Conservation (phyloP, 768 basidiomycete genomes). For the Boletus subparvulus region DNA sequence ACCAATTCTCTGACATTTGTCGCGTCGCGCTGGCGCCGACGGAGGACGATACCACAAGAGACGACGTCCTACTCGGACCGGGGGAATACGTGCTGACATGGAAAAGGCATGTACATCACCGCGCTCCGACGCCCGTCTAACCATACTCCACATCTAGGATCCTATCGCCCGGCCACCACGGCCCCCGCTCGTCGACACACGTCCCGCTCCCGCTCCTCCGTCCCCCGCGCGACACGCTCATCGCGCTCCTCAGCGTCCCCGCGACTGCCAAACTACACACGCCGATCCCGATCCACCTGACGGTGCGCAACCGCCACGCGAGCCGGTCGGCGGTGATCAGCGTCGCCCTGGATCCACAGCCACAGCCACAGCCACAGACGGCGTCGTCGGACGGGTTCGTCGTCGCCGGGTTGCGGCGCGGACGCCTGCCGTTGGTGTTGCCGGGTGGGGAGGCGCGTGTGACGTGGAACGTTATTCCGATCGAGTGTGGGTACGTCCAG, state of each 20-base stretch:
- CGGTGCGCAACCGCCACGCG: conserved; percentile 64
- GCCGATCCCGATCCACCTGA: conserved; percentile 54
- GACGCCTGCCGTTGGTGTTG: conserved; percentile 67
- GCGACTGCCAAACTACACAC: conserved; percentile 62
- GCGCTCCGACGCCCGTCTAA: neutral
- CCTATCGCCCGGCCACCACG: conserved; percentile 42
- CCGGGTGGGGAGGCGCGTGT: conserved; percentile 68
- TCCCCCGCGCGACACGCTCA: conserved; percentile 59
- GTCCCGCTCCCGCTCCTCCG: conserved; percentile 61
- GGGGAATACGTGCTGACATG: conserved; percentile 64
- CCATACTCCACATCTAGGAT: conserved; percentile 37
- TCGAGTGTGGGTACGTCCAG: conserved; percentile 69
- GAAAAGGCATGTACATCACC: conserved; percentile 49
- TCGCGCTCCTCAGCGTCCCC: conserved; percentile 66
- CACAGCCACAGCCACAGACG: too few relatives aligned
- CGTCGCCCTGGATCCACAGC: conserved; percentile 70
- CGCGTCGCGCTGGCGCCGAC: conserved; percentile 47
- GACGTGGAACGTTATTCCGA: conserved; percentile 66
- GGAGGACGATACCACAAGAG: conserved; percentile 37
- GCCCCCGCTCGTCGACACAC: conserved; percentile 46
- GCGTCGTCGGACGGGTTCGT: conserved; percentile 66
- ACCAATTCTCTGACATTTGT: conserved; percentile 59
- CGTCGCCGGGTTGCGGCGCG: conserved; percentile 69
- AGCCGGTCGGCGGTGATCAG: conserved; percentile 66
- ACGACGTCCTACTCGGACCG: conserved; percentile 43